Conservation (phyloP, 2,329 filamentous ascomycete genomes). For the Aspergillus sp. region DNA sequence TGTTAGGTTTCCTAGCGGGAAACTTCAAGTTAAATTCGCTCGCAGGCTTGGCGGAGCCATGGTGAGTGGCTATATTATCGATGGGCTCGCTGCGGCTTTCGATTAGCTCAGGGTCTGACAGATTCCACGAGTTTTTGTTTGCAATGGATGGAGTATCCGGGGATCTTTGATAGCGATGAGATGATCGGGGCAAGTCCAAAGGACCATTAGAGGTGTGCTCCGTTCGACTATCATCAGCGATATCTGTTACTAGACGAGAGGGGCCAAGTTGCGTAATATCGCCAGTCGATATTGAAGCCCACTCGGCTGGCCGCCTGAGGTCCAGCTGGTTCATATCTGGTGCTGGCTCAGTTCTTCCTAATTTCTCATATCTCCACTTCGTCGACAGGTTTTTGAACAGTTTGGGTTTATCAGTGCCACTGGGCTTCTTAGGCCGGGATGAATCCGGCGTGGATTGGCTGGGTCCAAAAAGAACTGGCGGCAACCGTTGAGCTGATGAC, state of each 20-base stretch:
- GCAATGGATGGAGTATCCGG: background rate
- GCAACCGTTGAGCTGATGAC: background rate
- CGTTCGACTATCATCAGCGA: background rate
- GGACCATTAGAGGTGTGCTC: background rate
- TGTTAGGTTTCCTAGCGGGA: slow-evolving; percentile 11
- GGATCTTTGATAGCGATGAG: background rate
- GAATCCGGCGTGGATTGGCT: background rate
- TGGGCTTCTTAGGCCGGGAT: slow-evolving; percentile 9
- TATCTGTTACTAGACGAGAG: background rate
- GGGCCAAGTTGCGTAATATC: background rate
- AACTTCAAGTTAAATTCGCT: background rate
- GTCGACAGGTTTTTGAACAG: slow-evolving; percentile 26
- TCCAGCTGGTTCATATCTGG: slow-evolving; percentile 39
- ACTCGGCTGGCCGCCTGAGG: slow-evolving; percentile 37
- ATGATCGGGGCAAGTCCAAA: background rate
- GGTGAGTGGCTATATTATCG: background rate
- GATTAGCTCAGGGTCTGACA: background rate
- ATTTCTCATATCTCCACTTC: slow-evolving; percentile 31
- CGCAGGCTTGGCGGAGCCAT: background rate
- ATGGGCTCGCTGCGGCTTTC: background rate
- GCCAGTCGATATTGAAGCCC: slow-evolving; percentile 17
- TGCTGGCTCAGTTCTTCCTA: slow-evolving; percentile 31
- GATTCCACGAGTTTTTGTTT: background rate
- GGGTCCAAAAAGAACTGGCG: slow-evolving; percentile 20
- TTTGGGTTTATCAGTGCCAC: slow-evolving; percentile 4